Evolutionary conservation across 1,284 basidiomycete genomes (phyloP).

Genomic region (Trichosporon coremiiforme): DNA sequence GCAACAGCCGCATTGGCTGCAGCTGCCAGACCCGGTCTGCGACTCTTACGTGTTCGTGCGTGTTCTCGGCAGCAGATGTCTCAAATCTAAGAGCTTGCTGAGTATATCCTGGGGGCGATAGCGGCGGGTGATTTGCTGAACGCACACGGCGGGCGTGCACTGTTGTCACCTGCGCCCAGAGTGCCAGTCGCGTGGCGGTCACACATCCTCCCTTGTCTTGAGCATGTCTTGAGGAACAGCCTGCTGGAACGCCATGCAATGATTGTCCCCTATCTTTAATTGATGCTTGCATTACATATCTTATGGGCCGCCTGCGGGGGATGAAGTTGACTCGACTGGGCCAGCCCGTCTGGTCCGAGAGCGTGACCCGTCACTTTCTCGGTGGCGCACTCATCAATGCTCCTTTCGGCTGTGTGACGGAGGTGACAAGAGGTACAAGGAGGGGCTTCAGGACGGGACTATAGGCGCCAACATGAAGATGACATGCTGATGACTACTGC

Average conservation of each 20-base stretch:
- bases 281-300: neutral
- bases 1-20: neutral
- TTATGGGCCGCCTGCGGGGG: neutral
- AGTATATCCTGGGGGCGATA: neutral
- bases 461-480: neutral
- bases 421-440: neutral
- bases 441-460: neutral
- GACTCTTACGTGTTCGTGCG: neutral
- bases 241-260: constrained; percentile 1
- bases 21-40: neutral
- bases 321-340: neutral
- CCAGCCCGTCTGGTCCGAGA: neutral
- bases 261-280: neutral
- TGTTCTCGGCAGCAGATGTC: neutral
- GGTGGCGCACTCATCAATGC: neutral
- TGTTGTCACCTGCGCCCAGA: neutral
- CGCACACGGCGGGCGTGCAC: neutral
- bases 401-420: neutral
- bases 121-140: neutral
- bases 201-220: neutral
- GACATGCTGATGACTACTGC: neutral
- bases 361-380: neutral
- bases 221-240: neutral
- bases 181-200: neutral
- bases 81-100: constrained; percentile 8